Percentiles rank a stretch among this genome's conserved stretches.
phyloP scores from a whole-genome alignment of 1,284 basidiomycete species.

The Anthracocystis setariae region DNA sequence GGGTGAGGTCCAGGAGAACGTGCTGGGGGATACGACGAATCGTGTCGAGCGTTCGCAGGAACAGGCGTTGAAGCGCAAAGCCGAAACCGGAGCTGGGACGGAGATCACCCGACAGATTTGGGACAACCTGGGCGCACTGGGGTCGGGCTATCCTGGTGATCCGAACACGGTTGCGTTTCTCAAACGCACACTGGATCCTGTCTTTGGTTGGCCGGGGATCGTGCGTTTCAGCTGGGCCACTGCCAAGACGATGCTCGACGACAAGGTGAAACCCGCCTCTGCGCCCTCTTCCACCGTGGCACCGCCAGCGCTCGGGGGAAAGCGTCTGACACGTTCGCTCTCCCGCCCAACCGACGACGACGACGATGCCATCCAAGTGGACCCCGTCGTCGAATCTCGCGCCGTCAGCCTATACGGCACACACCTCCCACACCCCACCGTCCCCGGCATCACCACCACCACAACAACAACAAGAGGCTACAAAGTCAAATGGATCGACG shows the following conservation, averaged over 20 bases:
- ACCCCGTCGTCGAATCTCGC: no score
- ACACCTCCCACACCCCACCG: slow-evolving; percentile 10
- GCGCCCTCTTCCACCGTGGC: background rate
- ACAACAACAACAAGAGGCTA: slow-evolving; percentile 27
- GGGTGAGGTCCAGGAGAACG: background rate
- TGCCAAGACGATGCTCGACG: slow-evolving; percentile 85
- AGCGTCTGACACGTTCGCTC: slow-evolving; percentile 24
- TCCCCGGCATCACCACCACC: slow-evolving; percentile 11
- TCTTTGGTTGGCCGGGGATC: slow-evolving; percentile 91
- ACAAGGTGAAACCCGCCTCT: slow-evolving; percentile 65
- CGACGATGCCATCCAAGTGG: no score
- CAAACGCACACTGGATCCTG: slow-evolving; percentile 79
- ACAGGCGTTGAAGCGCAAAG: slow-evolving; percentile 36
- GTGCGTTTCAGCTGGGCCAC: slow-evolving; percentile 97
- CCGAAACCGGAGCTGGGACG: background rate
- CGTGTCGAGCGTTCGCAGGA: background rate
- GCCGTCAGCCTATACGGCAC: slow-evolving; percentile 38
- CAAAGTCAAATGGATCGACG: slow-evolving; percentile 55
- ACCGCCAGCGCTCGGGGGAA: background rate
- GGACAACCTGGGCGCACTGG: slow-evolving; percentile 25
- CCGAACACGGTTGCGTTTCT: slow-evolving; percentile 92
- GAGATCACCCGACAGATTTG: slow-evolving; percentile 8
- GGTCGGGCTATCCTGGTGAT: slow-evolving; percentile 71
- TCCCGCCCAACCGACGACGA: slow-evolving; percentile 28
- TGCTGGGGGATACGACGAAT: slow-evolving; percentile 26